Evolutionary conservation across 306 rosid species (phyloP).

Genomic region (Styphnolobium japonicum): DNA sequence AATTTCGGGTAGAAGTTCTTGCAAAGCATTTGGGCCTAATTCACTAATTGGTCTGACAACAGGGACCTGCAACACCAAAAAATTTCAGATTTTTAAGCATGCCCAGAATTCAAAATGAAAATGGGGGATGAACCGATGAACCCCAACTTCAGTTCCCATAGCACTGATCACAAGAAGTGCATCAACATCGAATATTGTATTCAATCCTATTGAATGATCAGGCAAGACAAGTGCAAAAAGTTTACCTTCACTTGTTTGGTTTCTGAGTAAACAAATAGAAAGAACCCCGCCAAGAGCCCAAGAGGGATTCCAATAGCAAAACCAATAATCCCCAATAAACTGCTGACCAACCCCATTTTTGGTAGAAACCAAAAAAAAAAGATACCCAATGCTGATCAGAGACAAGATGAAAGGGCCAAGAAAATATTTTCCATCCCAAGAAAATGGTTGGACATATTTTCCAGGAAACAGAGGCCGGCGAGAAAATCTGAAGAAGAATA

Average conservation of each 20-base stretch:
- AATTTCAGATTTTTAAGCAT: conserved; percentile 20
- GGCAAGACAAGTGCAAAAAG: neutral
- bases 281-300: conserved; percentile 80
- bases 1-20: conserved; percentile 75
- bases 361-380: neutral
- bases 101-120: conserved; percentile 6
- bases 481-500: neutral
- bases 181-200: neutral
- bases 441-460: conserved; percentile 13
- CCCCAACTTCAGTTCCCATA: neutral
- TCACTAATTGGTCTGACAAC: conserved; percentile 61
- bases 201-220: neutral
- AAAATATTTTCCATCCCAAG: too few species aligned
- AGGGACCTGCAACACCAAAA: conserved; percentile 62
- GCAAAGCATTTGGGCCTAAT: conserved; percentile 67
- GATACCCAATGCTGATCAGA: neutral
- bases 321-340: conserved; percentile 67
- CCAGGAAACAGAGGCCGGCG: neutral
- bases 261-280: conserved; percentile 63
- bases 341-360: conserved; percentile 66
- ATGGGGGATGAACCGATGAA: neutral
- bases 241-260: conserved; percentile 64
- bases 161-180: neutral
- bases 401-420: neutral
- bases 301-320: conserved; percentile 77